Evolutionary conservation across 2,329 filamentous ascomycete species (phyloP), one percentile per base, ranked within the genome.

Genomic region (Fusarium fracticaudum): DNA sequence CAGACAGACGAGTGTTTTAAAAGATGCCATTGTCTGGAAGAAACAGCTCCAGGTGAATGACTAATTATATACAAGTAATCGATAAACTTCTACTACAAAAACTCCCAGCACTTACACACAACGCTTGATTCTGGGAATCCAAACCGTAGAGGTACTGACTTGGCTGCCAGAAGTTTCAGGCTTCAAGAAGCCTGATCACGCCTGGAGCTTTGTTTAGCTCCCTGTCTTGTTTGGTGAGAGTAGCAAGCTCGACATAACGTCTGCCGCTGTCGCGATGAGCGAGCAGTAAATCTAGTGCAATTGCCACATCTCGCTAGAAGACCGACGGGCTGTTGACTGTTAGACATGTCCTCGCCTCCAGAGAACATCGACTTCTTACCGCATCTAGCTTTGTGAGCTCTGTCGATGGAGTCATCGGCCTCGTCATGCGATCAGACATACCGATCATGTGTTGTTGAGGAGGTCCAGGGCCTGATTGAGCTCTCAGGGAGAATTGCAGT

Each of bases 1-100:
- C 6, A 43, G 5, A 10, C n/a, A 43, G n/a, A 43, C 5, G 14
- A 11, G 41, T 1, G 41, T 1, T 6, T 17, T 4, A n/a, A 3
- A 43, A 43, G 41, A 24, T 24, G 9, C 14, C 9, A 5, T 17
- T n/a, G 14, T 3, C 7, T 8, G 8, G 24, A 17, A 11, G 7
- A 6, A 10, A 7, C 12, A 24, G 8, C 14, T 10, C 17, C 43
- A 18, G 6, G 11, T 45, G n/a, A 13, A 8, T 26, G 17, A 8
- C 4, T 12, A 18, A 13, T 44, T 26, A 26, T 20, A 5, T 20
- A 1, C 4, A 45, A 13, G 11, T 45, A 26, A 3, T 45, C 9
- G 17, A 20, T 3, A 9, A 20, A 20, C 7, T 13, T 29, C 17
- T 20, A 13, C 8, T 20, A 9, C 11, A 20, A 26, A 26, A 26